These are phyloP conservation scores for Austropuccinia psidii DNA, from an alignment of 1,284 basidiomycete genomes.

Conservation along the genomic window DNA sequence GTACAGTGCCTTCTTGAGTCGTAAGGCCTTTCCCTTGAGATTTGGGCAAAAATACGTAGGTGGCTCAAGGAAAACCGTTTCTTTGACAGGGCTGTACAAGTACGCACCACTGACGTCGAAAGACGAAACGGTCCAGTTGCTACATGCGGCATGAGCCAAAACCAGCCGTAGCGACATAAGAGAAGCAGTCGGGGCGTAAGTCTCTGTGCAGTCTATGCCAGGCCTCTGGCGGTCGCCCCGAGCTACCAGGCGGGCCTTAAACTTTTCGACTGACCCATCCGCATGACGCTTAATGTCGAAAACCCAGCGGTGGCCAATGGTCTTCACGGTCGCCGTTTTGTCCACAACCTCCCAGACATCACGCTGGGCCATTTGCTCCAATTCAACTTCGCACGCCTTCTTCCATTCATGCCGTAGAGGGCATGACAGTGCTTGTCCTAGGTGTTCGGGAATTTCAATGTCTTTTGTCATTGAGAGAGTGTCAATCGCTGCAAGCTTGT, in stretches of 20 bases:
- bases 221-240: neutral
- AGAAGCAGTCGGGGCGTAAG: constrained; percentile 10
- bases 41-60: neutral
- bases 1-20: too few relatives aligned
- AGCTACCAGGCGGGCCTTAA: neutral
- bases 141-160: neutral
- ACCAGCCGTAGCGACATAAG: neutral
- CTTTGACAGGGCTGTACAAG: neutral
- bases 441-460: too few relatives aligned
- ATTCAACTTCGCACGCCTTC: too few relatives aligned
- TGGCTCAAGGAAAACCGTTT: neutral
- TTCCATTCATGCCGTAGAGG: too few relatives aligned
- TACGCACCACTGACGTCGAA: constrained; percentile 23
- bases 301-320: too few relatives aligned
- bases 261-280: neutral
- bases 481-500: too few relatives aligned
- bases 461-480: too few relatives aligned
- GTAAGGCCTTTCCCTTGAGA: too few relatives aligned
- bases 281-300: neutral
- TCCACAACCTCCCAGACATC: too few relatives aligned
- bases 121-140: neutral
- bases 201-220: neutral
- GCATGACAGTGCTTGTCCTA: too few relatives aligned
- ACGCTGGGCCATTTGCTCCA: too few relatives aligned
- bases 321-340: too few relatives aligned